phyloP scores from a whole-genome alignment of 2,329 filamentous ascomycete species.

The Aspergillus fumigatus region DNA sequence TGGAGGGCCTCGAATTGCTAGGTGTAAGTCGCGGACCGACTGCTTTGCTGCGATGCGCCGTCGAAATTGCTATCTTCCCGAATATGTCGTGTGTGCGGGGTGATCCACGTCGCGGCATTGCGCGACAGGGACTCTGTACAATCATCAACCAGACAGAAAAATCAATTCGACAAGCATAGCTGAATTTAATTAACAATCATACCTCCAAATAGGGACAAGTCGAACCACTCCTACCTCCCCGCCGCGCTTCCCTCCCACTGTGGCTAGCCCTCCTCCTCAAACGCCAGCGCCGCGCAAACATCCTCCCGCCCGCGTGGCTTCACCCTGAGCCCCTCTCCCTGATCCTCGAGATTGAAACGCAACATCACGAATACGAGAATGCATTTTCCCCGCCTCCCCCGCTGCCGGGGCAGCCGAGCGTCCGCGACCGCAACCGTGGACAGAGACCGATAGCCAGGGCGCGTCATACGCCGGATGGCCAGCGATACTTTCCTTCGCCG shows the following conservation, averaged over 20 bases:
- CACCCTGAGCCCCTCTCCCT: slow-evolving; percentile 67
- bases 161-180: background rate
- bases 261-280: slow-evolving; percentile 96
- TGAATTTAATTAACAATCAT: slow-evolving; percentile 6
- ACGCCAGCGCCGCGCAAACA: slow-evolving; percentile 88
- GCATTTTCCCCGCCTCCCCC: slow-evolving; percentile 75
- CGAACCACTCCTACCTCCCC: slow-evolving; percentile 71
- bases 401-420: slow-evolving; percentile 47
- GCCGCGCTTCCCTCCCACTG: slow-evolving; percentile 73
- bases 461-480: slow-evolving; percentile 36
- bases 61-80: background rate
- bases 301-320: slow-evolving; percentile 86
- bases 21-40: slow-evolving; percentile 58
- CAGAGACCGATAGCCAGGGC: slow-evolving; percentile 20
- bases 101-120: background rate
- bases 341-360: slow-evolving; percentile 77
- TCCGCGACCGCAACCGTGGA: slow-evolving; percentile 23
- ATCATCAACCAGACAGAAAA: background rate
- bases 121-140: background rate
- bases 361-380: slow-evolving; percentile 54
- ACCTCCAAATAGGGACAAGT: slow-evolving; percentile 63
- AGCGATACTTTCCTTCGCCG: slow-evolving; percentile 50
- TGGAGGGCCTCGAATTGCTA: slow-evolving; percentile 80
- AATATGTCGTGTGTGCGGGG: background rate
- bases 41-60: background rate